A percentile compares a stretch with the other conserved stretches of the same genome.
Evolutionary conservation across 495 filamentous ascomycete genomes (phyloP).

Genomic region (Penicillium paradoxum): DNA sequence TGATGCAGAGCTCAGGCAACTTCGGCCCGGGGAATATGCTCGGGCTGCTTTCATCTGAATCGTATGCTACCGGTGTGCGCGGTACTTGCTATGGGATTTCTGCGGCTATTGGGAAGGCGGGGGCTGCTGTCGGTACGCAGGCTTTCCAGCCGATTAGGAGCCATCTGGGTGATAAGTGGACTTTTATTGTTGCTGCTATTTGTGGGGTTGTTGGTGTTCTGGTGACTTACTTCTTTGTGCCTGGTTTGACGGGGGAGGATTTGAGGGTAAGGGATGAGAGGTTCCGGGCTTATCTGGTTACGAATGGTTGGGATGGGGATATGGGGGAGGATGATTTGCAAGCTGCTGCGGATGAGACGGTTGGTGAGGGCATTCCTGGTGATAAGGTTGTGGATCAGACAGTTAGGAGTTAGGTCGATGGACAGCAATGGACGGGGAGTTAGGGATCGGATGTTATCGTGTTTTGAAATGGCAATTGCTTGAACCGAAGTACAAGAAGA

Average conservation of each 20-base stretch:
- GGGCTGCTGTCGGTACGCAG: conserved; percentile 49
- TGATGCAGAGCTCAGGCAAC: conserved; percentile 50
- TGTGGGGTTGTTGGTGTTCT: conserved; percentile 47
- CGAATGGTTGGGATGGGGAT: conserved; percentile 43
- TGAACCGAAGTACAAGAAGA: too few relatives aligned
- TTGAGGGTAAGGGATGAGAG: conserved; percentile 36
- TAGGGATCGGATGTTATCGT: too few relatives aligned
- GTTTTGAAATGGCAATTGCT: too few relatives aligned
- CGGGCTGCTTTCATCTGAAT: conserved; percentile 45
- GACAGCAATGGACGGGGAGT: too few relatives aligned
- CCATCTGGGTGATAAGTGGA: conserved; percentile 45
- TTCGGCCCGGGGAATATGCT: conserved; percentile 50
- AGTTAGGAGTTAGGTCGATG: neutral
- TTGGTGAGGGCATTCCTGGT: conserved; percentile 5
- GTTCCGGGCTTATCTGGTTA: conserved; percentile 44
- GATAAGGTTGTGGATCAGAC: neutral
- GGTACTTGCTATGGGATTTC: conserved; percentile 49
- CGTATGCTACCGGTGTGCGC: conserved; percentile 47
- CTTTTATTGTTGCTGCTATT: conserved; percentile 51
- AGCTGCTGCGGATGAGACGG: conserved; percentile 26
- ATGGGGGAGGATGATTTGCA: conserved; percentile 43
- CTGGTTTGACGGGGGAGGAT: conserved; percentile 44
- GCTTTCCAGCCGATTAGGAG: conserved; percentile 45
- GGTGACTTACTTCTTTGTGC: conserved; percentile 49
- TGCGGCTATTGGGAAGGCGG: conserved; percentile 49